A percentile compares a stretch with the other conserved stretches of the same genome.
Evolutionary conservation across 2,329 filamentous ascomycete genomes (phyloP).

Genomic region (Aspergillus vadensis): DNA sequence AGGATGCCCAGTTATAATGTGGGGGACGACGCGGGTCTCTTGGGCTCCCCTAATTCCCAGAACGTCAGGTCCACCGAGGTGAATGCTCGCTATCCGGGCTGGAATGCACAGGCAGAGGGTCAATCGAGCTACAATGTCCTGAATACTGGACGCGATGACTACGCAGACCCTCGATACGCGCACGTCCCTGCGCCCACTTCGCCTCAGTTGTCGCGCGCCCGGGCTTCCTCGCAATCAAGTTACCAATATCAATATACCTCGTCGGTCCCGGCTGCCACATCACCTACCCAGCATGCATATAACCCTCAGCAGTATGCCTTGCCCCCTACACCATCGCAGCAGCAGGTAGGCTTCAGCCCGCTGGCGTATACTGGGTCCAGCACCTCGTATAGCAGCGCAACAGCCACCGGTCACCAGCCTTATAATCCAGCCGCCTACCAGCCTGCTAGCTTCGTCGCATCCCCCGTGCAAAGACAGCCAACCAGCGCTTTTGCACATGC

Average conservation of each 20-base stretch:
- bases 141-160: constrained; percentile 31
- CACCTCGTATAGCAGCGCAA: constrained; percentile 28
- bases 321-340: constrained; percentile 48
- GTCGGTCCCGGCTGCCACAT: constrained; percentile 41
- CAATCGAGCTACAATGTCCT: constrained; percentile 27
- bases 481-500: constrained; percentile 33
- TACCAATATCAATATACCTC: constrained; percentile 51
- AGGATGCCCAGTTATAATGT: constrained; percentile 73
- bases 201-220: constrained; percentile 40
- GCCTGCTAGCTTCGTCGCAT: constrained; percentile 34
- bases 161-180: constrained; percentile 38
- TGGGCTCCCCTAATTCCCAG: constrained; percentile 35
- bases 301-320: constrained; percentile 64
- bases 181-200: constrained; percentile 37
- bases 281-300: constrained; percentile 56
- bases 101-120: constrained; percentile 43
- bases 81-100: constrained; percentile 37
- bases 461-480: constrained; percentile 38
- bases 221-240: constrained; percentile 49
- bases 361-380: constrained; percentile 55
- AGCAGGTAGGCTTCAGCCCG: constrained; percentile 68
- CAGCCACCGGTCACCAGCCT: constrained; percentile 38
- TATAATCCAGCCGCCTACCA: constrained; percentile 56
- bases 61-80: constrained; percentile 38
- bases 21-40: constrained; percentile 68